phyloP scores from a whole-genome alignment of 306 rosid species.

The Quercus aquifolioides region DNA sequence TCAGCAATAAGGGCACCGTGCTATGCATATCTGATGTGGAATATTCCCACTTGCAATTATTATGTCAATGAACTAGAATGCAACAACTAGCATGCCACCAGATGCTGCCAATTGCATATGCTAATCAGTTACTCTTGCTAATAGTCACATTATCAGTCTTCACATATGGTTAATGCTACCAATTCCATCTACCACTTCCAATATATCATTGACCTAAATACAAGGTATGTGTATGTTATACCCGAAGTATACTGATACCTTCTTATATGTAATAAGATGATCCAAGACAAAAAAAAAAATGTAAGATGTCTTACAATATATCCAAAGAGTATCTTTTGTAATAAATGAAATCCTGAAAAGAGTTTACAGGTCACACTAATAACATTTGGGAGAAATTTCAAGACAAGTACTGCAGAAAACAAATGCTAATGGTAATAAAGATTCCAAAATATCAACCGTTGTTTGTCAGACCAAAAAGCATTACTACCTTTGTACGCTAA shows the following conservation, averaged over 20 bases:
- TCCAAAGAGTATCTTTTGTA: background rate
- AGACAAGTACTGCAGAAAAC: background rate
- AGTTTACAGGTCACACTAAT: background rate
- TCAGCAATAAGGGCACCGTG: background rate
- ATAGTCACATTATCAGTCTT: background rate
- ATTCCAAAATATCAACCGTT: conserved; percentile 3
- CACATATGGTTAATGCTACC: background rate
- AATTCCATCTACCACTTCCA: background rate
- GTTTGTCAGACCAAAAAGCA: conserved; percentile 26
- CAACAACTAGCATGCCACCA: no score
- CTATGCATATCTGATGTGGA: background rate
- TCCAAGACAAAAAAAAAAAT: no score
- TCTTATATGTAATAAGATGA: background rate
- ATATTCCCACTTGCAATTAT: background rate
- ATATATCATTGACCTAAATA: background rate
- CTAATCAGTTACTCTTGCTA: no score
- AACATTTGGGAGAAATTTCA: background rate
- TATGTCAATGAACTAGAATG: background rate
- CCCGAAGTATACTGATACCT: background rate
- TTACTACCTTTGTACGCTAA: conserved; percentile 19
- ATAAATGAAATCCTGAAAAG: background rate
- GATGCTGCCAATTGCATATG: background rate
- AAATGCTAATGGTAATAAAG: background rate
- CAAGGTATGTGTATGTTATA: background rate
- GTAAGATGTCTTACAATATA: no score